Conservation (phyloP, 352 stramenopile genomes). For the Pythium dissotocum region DNA sequence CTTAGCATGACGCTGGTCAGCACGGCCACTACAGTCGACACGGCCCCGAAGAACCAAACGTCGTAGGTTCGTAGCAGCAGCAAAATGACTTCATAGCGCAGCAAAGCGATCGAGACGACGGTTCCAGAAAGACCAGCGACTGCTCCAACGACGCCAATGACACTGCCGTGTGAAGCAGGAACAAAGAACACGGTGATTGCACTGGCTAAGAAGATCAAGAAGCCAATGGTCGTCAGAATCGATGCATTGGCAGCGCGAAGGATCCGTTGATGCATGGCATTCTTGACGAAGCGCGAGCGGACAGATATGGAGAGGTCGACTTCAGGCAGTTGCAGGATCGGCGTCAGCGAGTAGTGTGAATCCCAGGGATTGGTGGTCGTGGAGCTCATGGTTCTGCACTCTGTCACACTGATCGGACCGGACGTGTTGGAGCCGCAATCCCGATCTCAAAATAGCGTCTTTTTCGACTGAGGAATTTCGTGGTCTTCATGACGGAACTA, state of each 20-base stretch:
- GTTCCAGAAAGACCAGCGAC: not conserved
- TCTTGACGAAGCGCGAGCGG: not conserved
- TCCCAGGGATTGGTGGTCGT: not conserved
- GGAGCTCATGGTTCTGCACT: not conserved
- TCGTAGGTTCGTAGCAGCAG: slow-evolving; percentile 39
- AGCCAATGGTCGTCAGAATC: not conserved
- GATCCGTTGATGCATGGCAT: not conserved
- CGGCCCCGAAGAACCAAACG: slow-evolving; percentile 43
- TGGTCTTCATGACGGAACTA: too few relatives aligned
- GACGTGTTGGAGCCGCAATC: too few relatives aligned
- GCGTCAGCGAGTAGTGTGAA: not conserved
- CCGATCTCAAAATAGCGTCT: too few relatives aligned
- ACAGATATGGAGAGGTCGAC: not conserved
- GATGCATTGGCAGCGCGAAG: not conserved
- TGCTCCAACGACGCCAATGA: not conserved
- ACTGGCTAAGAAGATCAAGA: not conserved
- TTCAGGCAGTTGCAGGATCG: not conserved
- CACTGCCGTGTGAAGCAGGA: slow-evolving; percentile 12
- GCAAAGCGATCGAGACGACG: not conserved
- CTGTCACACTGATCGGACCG: too few relatives aligned
- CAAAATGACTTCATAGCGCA: slow-evolving; percentile 42
- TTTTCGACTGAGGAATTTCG: too few relatives aligned
- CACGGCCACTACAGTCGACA: not conserved
- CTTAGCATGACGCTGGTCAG: not conserved
- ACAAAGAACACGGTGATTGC: not conserved